Base-by-base conservation (phyloP, 345 rosid species). In the Pistacia integerrima region DNA sequence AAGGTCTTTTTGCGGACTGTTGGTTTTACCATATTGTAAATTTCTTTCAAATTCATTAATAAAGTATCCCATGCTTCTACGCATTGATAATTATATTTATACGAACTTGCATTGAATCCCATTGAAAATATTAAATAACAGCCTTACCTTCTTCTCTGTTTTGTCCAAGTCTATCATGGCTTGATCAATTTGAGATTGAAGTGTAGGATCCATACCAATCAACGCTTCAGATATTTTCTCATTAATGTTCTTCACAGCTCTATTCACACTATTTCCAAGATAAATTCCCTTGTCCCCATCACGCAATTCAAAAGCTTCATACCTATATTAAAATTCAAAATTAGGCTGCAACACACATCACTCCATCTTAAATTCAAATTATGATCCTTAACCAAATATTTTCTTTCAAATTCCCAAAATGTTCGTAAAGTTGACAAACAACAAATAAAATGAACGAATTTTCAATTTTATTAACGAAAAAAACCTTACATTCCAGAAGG, bases 151-250 rank as follows among this genome's bases (percentile, higher is more conserved):
- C 88, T 90, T 93, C 82, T 93, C 99, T 8, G 97, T 89, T 86
- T 86, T 96, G 82, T 96, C 98, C 88, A 94, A 87, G 84, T 96
- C 99, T 70, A 85, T 94, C 97, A 96, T 91, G 63, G 99, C 99
- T 73, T 94, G 99, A 82, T 96, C 98, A 73, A 92, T 92, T 78
- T 94, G 98, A 75, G 88, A 72, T 84, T 96, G 98, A 72, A 89
- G 88, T 16, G 91, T 91, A 1, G 98, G 99, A 80, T 96, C 98
- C 99, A 96, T 94, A 66, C 98, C 99, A 82, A 91, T 79, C 81
- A 96, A 83, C 0, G 97, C 94, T 85, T 93, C 92, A 0, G 97
- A 90, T 16, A 94, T 90, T 66, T 88, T 96, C 75, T 91, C 97
- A 73, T 94, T 96, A 17, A 96, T 87, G 79, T 94, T 96, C 87